These are phyloP conservation scores for Boletus pseudo-olivaceus DNA, from an alignment of 768 basidiomycete species.

Conservation along the genomic window DNA sequence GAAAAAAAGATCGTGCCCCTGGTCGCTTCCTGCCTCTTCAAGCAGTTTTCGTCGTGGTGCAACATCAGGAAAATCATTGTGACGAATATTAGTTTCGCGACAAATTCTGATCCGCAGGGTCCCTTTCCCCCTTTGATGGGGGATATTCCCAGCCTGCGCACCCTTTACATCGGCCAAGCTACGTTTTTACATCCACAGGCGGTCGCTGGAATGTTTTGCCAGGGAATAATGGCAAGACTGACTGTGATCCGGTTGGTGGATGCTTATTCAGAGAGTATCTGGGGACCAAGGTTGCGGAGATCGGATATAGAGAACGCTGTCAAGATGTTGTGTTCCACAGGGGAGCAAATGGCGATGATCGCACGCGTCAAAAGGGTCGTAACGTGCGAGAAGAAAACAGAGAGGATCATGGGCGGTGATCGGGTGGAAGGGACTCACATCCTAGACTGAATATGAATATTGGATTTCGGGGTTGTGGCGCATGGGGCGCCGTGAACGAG, in stretches of 20 bases:
- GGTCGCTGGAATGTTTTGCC: constrained; percentile 37
- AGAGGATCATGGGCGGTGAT: constrained; percentile 53
- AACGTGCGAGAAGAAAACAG: constrained; percentile 49
- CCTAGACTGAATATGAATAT: constrained; percentile 14
- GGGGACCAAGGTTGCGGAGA: constrained; percentile 51
- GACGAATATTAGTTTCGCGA: constrained; percentile 44
- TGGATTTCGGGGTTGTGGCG: neutral
- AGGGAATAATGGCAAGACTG: constrained; percentile 24
- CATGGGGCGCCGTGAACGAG: neutral
- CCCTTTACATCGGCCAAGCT: constrained; percentile 49
- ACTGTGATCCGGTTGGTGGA: constrained; percentile 46
- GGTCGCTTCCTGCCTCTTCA: constrained; percentile 24
- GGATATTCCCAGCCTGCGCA: constrained; percentile 36
- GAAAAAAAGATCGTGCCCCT: constrained; percentile 22
- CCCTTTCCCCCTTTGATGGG: constrained; percentile 32
- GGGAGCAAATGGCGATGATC: constrained; percentile 17
- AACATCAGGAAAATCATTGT: constrained; percentile 44
- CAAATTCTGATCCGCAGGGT: constrained; percentile 12
- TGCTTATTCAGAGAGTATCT: constrained; percentile 53
- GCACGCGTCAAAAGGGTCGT: constrained; percentile 40
- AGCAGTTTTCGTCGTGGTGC: constrained; percentile 36
- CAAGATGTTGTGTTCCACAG: constrained; percentile 3
- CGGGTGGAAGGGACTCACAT: constrained; percentile 33
- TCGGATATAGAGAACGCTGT: constrained; percentile 44
- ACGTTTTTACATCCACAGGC: constrained; percentile 41